Conservation (phyloP, 768 basidiomycete genomes). For the Pleurotus sapidus region DNA sequence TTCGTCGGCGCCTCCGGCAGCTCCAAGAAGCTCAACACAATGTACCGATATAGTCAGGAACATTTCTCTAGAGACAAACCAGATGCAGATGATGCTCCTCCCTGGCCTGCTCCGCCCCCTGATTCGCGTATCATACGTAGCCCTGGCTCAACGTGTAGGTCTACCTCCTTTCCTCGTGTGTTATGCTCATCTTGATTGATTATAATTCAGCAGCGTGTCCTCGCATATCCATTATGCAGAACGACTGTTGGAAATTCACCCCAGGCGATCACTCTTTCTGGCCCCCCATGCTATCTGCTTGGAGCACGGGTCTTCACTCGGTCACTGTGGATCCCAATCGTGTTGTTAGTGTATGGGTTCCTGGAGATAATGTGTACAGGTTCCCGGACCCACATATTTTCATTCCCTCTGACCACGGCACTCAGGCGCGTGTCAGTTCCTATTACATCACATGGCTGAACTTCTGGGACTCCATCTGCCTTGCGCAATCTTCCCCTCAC, state of each 20-base stretch:
- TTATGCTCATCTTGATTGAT: too few relatives aligned
- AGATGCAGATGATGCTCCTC: neutral
- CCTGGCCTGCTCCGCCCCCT: neutral
- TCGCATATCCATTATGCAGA: too few relatives aligned
- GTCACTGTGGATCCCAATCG: neutral
- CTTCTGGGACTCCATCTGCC: neutral
- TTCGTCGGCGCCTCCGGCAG: neutral
- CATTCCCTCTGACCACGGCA: neutral
- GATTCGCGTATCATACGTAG: neutral
- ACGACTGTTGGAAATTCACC: too few relatives aligned
- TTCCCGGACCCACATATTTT: constrained; percentile 3
- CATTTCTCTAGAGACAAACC: neutral
- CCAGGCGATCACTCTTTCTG: neutral
- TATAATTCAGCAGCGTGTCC: too few relatives aligned
- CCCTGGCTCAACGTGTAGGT: neutral
- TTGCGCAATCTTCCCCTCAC: neutral
- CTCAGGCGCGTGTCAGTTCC: neutral
- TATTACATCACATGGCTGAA: neutral
- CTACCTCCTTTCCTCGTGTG: too few relatives aligned
- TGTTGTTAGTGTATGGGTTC: neutral
- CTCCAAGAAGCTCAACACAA: neutral
- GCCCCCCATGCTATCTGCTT: neutral
- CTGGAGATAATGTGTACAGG: neutral
- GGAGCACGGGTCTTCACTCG: neutral
- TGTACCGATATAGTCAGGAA: neutral